Base-by-base conservation (phyloP, 768 basidiomycete genomes). In the Hypholoma sublateritium region DNA sequence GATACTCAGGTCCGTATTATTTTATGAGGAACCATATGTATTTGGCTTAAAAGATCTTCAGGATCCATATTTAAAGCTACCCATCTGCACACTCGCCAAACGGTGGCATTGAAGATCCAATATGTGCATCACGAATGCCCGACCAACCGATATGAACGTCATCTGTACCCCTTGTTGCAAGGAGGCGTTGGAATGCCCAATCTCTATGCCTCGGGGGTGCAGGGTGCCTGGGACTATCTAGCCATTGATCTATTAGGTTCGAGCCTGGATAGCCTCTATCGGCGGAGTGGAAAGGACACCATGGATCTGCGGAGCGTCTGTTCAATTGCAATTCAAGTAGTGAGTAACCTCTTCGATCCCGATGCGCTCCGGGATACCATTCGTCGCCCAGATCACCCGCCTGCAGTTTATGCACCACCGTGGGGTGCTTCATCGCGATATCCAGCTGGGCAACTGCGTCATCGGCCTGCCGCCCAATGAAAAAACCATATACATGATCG, bases 81-180 rank as follows among this genome's bases (percentile, higher is more conserved):
- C 13, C 71, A 92, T 61, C 59, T 90, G 1, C 75, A 84, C 63
- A 85, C 74, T 2, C 74, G 77, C 17, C 77, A 85, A 42, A 67
- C 77, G n/a, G 87, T 88, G 41, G 89, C 89, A 2, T 77, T 92
- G 53, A 92, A 92, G 67, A 73, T 92, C 9, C 89, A 92, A 69
- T 76, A 79, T 55, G 72, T 82, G 19, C 75, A 90, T 60, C 84
- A 89, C 56, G 83, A 87, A 66, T 91, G 88, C 64, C 90, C 88
- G 0, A 90, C 89, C 3, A 92, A 92, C 65, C 75, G 71, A 28
- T 89, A 86, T 53, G 89, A 92, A 65, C 82, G 87, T 16, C 59
- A 72, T 57, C 76, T 91, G 53, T 92, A 90, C 64, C 89, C 88
- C 17, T 62, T 79, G 6, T 70, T 92, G 12, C 88, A 87, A 71